Conservation (phyloP, 148 eudicot species). For the Heliamphora exappendiculata region DNA sequence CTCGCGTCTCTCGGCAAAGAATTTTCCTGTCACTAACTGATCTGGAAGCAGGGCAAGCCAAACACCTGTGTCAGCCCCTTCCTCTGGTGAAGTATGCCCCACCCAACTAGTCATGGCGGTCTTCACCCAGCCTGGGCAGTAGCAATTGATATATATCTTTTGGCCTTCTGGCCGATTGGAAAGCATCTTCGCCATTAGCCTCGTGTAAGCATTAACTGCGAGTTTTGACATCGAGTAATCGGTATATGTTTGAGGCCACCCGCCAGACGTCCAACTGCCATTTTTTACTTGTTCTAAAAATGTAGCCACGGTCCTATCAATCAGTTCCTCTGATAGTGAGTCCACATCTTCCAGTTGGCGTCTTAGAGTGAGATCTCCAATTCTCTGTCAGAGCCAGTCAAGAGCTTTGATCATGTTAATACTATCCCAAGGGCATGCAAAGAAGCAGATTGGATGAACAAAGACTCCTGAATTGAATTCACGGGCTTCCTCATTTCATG, state of each 20-base stretch:
- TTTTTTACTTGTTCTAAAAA: conserved; percentile 79
- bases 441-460: neutral
- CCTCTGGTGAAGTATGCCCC: conserved; percentile 69
- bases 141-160: conserved; percentile 70
- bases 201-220: conserved; percentile 75
- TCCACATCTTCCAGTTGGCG: conserved; percentile 52
- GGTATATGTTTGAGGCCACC: conserved; percentile 73
- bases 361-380: conserved; percentile 56
- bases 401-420: neutral
- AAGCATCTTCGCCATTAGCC: conserved; percentile 53
- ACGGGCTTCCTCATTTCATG: neutral
- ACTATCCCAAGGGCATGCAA: neutral
- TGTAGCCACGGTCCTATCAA: conserved; percentile 41
- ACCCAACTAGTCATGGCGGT: conserved; percentile 97
- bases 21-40: conserved; percentile 55
- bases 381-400: conserved; percentile 38
- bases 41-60: conserved; percentile 88
- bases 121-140: conserved; percentile 95
- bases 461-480: neutral
- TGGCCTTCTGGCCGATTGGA: conserved; percentile 60
- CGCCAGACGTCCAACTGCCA: conserved; percentile 58
- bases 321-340: conserved; percentile 61
- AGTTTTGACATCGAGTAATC: conserved; percentile 88
- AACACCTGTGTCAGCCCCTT: conserved; percentile 90
- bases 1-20: conserved; percentile 89